Percentiles rank a stretch among this genome's conserved stretches.
These are phyloP conservation scores for button mushroom (Agaricus bisporus) DNA, from an alignment of 768 basidiomycete genomes.

Conservation along the genomic window DNA sequence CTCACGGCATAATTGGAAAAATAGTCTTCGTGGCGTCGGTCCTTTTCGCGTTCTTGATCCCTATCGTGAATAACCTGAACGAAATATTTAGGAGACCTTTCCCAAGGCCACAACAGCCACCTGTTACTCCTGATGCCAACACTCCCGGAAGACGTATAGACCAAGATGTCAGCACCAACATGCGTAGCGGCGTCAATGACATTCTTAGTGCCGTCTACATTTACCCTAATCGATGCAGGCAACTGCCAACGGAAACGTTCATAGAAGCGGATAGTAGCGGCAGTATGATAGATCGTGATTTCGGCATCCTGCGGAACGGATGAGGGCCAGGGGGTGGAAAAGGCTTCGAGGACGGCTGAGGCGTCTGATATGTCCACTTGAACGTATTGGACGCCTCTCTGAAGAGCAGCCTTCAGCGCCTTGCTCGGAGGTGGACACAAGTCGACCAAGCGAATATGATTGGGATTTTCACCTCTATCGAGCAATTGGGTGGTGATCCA, in stretches of 20 bases:
- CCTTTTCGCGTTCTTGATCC: constrained; percentile 42
- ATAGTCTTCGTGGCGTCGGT: constrained; percentile 42
- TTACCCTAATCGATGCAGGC: constrained; percentile 51
- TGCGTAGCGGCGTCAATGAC: constrained; percentile 52
- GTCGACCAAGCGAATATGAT: constrained; percentile 60
- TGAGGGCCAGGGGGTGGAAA: constrained; percentile 59
- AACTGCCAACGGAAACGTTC: constrained; percentile 52
- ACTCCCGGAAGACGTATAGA: constrained; percentile 75
- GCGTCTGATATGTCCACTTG: constrained; percentile 53
- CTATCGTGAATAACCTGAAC: constrained; percentile 64
- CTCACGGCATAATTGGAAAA: constrained; percentile 78
- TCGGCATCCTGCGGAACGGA: constrained; percentile 20
- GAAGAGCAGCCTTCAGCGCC: constrained; percentile 49
- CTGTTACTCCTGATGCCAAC: constrained; percentile 50
- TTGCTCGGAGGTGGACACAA: constrained; percentile 52
- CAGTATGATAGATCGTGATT: constrained; percentile 71
- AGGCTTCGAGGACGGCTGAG: constrained; percentile 50
- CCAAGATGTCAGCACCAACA: constrained; percentile 48
- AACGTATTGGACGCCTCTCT: constrained; percentile 48
- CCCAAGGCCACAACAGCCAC: constrained; percentile 75
- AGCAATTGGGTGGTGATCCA: constrained; percentile 71
- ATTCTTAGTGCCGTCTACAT: constrained; percentile 63
- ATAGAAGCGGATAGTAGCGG: constrained; percentile 74
- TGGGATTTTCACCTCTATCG: constrained; percentile 65
- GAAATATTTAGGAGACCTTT: constrained; percentile 47